These are phyloP conservation scores for Penicillium angulare DNA, from an alignment of 495 filamentous ascomycete genomes.

Conservation along the genomic window DNA sequence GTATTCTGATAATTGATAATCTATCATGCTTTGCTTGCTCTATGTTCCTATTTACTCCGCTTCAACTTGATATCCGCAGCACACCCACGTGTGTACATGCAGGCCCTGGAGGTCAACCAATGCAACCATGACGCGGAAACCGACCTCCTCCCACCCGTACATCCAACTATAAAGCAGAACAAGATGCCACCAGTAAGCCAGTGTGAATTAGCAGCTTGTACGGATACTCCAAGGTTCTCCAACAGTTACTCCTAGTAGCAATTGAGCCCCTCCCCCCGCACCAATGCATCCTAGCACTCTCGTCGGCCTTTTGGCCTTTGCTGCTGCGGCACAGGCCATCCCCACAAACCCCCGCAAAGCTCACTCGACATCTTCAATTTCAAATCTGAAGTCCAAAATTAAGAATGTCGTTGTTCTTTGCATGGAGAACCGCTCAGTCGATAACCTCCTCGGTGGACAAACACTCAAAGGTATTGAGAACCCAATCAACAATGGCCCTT, in stretches of 20 bases:
- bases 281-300: slow-evolving; percentile 33
- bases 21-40: too few relatives aligned
- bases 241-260: too few relatives aligned
- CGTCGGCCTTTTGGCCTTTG: slow-evolving; percentile 36
- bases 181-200: too few relatives aligned
- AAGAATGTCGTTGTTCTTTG: slow-evolving; percentile 47
- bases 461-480: slow-evolving; percentile 39
- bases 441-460: slow-evolving; percentile 46
- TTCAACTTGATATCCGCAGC: too few relatives aligned
- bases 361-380: slow-evolving; percentile 23
- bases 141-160: too few relatives aligned
- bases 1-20: background rate
- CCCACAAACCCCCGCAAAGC: slow-evolving; percentile 14
- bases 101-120: too few relatives aligned
- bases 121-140: too few relatives aligned
- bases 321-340: slow-evolving; percentile 28
- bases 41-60: too few relatives aligned
- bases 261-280: background rate
- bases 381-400: slow-evolving; percentile 40
- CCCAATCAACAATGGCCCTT: slow-evolving; percentile 44
- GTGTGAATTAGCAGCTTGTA: too few relatives aligned
- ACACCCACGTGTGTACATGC: too few relatives aligned
- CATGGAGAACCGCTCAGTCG: slow-evolving; percentile 48
- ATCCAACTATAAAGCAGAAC: too few relatives aligned
- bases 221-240: too few relatives aligned